Evolutionary conservation across 2,329 filamentous ascomycete species (phyloP), one percentile per base, ranked within the genome.

Genomic region (Rhexocercosporidium sp.): DNA sequence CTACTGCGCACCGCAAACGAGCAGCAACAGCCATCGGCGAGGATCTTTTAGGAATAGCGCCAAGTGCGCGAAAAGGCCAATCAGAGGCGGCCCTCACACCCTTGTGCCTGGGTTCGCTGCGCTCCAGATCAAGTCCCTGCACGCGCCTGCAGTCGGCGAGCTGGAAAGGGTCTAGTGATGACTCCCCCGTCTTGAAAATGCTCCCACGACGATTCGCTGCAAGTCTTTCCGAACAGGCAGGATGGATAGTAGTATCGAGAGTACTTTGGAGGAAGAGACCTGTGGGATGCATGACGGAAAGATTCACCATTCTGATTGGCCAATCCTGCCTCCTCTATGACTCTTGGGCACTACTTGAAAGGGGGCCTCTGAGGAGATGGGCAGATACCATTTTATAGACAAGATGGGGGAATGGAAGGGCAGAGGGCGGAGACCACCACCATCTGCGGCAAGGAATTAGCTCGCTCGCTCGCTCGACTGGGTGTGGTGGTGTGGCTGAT

Each of bases 261-360:
- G n/a, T n/a, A n/a, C n/a, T n/a, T n/a, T n/a, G n/a, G n/a, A n/a
- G n/a, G n/a, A n/a, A n/a, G n/a, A n/a, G n/a, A n/a, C n/a, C n/a
- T n/a, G n/a, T n/a, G n/a, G n/a, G n/a, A n/a, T n/a, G n/a, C n/a
- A n/a, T n/a, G n/a, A n/a, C n/a, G n/a, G n/a, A n/a, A n/a, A n/a
- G n/a, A n/a, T 56, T 20, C 39, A 18, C 53, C 2, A 18, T 16
- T 46, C 54, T 56, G 46, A 65, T 65, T 65, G 62, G 41, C 56
- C 62, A 65, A 65, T 65, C 39, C 41, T 12, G 16, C 20, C 11
- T 25, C 18, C 18, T 22, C 44, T 60, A 51, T 65, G 62, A 65
- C 62, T 65, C 53, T 59, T 59, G 31, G n/a, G 53, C n/a, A 20
- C 37, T 5, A 41, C 44, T 44, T 49, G 11, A 37, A 53, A 31